These are phyloP conservation scores for Penicillium hordei DNA, from an alignment of 2,329 filamentous ascomycete genomes.

Conservation along the genomic window DNA sequence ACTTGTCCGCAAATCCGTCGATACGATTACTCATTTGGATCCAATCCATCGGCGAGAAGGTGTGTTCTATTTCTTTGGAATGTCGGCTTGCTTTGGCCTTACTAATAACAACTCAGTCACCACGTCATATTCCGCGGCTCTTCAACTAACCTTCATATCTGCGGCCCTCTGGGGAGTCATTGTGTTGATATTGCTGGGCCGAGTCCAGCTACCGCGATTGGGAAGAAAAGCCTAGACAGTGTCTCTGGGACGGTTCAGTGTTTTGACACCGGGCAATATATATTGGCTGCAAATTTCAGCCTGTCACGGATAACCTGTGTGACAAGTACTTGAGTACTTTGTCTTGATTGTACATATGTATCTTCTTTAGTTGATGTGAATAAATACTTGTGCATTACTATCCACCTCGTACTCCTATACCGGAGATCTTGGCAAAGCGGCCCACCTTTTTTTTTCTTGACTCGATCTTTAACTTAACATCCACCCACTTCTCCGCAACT, in stretches of 20 bases:
- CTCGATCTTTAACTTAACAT: not conserved
- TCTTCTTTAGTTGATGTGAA: not conserved
- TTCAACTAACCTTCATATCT: constrained; percentile 41
- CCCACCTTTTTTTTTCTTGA: constrained; percentile 1
- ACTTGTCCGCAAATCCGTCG: constrained; percentile 53
- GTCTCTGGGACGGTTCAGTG: too few relatives aligned
- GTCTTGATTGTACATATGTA: not conserved
- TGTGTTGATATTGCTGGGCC: constrained; percentile 35
- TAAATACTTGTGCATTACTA: not conserved
- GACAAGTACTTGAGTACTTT: not conserved
- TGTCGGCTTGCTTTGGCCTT: not conserved
- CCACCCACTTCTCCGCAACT: constrained; percentile 12
- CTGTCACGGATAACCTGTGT: not conserved
- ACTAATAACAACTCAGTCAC: constrained; percentile 34
- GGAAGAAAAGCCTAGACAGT: constrained; percentile 22
- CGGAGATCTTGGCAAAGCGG: constrained; percentile 8
- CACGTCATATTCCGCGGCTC: constrained; percentile 37
- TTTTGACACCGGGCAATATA: not conserved
- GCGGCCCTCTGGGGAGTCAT: constrained; percentile 37
- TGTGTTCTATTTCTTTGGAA: constrained; percentile 19
- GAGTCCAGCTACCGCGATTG: constrained; percentile 36
- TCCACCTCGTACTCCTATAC: not conserved
- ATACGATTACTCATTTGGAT: constrained; percentile 48
- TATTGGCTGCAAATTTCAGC: not conserved
- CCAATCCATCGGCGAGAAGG: constrained; percentile 50